Evolutionary conservation across 768 basidiomycete species (phyloP), one percentile per base, ranked within the genome.

Genomic region (Cyclocybe aegerita): DNA sequence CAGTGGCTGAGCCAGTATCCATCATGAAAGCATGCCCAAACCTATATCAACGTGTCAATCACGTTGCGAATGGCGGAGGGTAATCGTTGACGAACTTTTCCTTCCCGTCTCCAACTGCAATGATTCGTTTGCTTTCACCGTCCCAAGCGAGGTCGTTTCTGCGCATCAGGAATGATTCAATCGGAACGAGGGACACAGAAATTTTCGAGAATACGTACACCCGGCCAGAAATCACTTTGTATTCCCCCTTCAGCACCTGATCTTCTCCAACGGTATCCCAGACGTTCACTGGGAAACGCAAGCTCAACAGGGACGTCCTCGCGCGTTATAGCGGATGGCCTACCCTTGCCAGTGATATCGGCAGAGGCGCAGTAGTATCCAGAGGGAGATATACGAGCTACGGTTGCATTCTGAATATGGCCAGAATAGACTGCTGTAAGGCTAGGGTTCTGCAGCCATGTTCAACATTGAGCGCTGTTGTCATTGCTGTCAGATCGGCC

Each of bases 81-180:
- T n/a, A 29, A 30, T 11, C 10, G 36, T 11, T 4, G 4, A 65
- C 72, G 48, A 33, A 93, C 92, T 88, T 92, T 61, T 94, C 95
- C 52, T 85, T 79, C 33, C 94, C 94, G 56, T 96, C 92, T 46
- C 96, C 96, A 9, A 91, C 95, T 6, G 88, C 91, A 43, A 98
- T 89, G 50, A 98, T 88, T n/a, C 96, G 81, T 66, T 97, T 96
- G 63, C 89, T 92, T 67, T 98, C 96, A 1, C 89, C 90, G 61
- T 98, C 96, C 96, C 96, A 98, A 9, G 87, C 88, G 15, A 98
- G 80, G 69, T 98, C 96, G 59, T 94, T 94, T 57, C 94, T 93
- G 57, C 11, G 49, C 39, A 36, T 37, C 46, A 34, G 35, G 48
- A 39, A 29, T 38, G 9, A 29, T 10, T 52, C 10, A 43, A 33